These are phyloP conservation scores for Leersia perrieri DNA, from an alignment of 176 grass and related monocot species.

Conservation along the genomic window DNA sequence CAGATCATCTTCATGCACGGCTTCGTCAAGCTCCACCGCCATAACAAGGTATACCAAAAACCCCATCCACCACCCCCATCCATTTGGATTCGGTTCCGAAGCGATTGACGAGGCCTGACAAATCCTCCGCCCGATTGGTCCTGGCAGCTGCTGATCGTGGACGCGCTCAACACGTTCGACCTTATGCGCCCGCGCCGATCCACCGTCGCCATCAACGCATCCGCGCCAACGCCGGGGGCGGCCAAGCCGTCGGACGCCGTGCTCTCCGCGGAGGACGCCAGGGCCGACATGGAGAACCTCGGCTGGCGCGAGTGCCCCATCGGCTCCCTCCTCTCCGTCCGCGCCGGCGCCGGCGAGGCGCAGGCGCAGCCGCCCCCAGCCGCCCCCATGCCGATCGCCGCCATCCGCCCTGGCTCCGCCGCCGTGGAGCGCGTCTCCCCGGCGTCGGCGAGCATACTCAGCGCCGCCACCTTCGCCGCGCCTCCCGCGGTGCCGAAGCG, in stretches of 20 bases:
- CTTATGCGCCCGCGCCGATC: constrained; percentile 55
- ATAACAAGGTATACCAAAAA: constrained; percentile 34
- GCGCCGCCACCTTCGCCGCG: not conserved
- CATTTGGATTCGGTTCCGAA: not conserved
- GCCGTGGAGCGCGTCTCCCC: not conserved
- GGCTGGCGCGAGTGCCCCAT: constrained; percentile 72
- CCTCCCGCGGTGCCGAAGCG: not conserved
- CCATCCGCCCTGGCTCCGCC: not conserved
- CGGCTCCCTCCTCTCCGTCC: constrained; percentile 49
- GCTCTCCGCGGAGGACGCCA: constrained; percentile 41
- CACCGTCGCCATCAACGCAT: constrained; percentile 39
- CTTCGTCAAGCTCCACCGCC: constrained; percentile 39
- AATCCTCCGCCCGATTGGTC: not conserved
- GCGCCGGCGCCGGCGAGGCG: not conserved
- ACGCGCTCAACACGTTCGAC: constrained; percentile 45
- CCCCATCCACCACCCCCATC: not conserved
- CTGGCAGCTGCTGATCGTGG: constrained; percentile 44
- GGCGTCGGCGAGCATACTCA: not conserved
- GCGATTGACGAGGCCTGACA: not conserved
- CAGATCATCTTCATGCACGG: constrained; percentile 74
- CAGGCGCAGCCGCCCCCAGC: too few relatives aligned
- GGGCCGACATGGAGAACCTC: constrained; percentile 50
- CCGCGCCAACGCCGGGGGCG: not conserved
- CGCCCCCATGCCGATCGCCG: constrained; percentile 20
- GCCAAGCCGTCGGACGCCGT: not conserved